These are phyloP conservation scores for Aspergillus pseudotamarii DNA, from an alignment of 2,329 filamentous ascomycete genomes.

Conservation along the genomic window DNA sequence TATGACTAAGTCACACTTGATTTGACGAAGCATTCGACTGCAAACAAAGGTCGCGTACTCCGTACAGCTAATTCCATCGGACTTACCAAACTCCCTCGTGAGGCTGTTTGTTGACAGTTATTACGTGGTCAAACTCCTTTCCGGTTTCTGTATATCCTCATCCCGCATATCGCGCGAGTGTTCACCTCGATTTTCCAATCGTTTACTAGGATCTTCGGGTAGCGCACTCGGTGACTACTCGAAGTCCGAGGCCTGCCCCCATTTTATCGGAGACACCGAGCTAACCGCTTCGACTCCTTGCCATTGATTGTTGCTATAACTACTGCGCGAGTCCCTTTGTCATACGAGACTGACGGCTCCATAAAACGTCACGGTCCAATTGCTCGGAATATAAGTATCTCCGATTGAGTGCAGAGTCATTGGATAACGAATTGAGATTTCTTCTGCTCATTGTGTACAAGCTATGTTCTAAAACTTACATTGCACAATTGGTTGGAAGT, in stretches of 20 bases:
- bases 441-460: neutral
- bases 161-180: neutral
- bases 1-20: conserved; percentile 3
- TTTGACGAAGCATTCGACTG: conserved; percentile 2
- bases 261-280: neutral
- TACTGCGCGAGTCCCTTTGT: neutral
- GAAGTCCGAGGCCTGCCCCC: neutral
- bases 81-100: neutral
- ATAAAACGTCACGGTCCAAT: too few relatives aligned
- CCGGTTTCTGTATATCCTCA: neutral
- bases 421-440: neutral
- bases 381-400: neutral
- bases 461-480: conserved; percentile 1
- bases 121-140: neutral
- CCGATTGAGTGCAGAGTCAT: neutral
- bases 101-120: neutral
- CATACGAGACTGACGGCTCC: neutral
- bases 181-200: neutral
- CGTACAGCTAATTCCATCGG: neutral
- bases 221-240: neutral
- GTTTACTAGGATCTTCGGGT: neutral
- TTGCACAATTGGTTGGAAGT: neutral
- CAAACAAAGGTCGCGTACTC: conserved; percentile 9
- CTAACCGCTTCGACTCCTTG: neutral
- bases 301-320: neutral